phyloP scores from a whole-genome alignment of 1,284 basidiomycete genomes.

The Trichosporon sp. region DNA sequence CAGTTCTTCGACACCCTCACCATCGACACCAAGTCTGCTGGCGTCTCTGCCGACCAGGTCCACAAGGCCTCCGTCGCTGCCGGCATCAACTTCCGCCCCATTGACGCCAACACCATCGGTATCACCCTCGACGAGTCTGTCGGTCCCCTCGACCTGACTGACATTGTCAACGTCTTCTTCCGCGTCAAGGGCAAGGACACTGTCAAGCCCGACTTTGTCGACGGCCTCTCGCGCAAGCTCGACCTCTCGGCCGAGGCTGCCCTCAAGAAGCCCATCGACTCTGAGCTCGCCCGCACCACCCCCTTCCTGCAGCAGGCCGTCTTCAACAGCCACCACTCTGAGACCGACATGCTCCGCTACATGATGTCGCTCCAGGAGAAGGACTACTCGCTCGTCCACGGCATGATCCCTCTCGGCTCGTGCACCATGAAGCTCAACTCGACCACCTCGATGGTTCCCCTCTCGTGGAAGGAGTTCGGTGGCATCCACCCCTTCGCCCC shows the following conservation, averaged over 20 bases:
- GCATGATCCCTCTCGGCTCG: slow-evolving; percentile 95
- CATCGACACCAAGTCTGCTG: slow-evolving; percentile 59
- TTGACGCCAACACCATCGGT: slow-evolving; percentile 74
- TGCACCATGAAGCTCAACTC: slow-evolving; percentile 98
- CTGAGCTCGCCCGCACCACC: slow-evolving; percentile 62
- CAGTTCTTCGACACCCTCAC: slow-evolving; percentile 91
- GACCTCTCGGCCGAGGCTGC: slow-evolving; percentile 29
- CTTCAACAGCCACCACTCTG: slow-evolving; percentile 92
- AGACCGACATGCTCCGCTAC: slow-evolving; percentile 96
- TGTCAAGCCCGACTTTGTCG: slow-evolving; percentile 43
- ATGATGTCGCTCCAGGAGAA: slow-evolving; percentile 90
- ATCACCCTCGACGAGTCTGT: slow-evolving; percentile 92
- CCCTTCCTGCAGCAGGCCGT: slow-evolving; percentile 78
- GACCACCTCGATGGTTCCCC: slow-evolving; percentile 91
- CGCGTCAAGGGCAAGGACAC: slow-evolving; percentile 43
- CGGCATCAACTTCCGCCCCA: slow-evolving; percentile 75
- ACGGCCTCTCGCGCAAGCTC: slow-evolving; percentile 41
- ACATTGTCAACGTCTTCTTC: slow-evolving; percentile 77
- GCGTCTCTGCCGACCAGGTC: slow-evolving; percentile 59
- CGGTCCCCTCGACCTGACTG: slow-evolving; percentile 64
- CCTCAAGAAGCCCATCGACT: slow-evolving; percentile 48
- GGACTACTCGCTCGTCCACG: slow-evolving; percentile 88
- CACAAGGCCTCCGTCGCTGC: slow-evolving; percentile 64
- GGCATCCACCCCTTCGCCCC: slow-evolving; percentile 90
- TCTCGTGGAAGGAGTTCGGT: slow-evolving; percentile 89